Evolutionary conservation across 106 monocot genomes (phyloP).

Genomic region (Allium sativum): DNA sequence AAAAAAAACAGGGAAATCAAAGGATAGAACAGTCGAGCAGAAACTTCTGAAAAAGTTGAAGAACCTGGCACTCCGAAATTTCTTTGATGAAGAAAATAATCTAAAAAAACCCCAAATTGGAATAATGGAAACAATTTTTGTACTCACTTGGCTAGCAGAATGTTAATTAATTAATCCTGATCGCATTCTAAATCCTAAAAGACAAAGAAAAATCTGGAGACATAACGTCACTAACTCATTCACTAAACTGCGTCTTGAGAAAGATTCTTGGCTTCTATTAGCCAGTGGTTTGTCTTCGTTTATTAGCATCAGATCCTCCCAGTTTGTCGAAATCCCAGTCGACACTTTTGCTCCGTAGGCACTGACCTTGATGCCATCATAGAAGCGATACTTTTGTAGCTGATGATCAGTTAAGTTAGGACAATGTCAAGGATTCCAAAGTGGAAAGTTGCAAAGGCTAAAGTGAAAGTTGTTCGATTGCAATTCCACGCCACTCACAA

Average conservation of each 20-base stretch:
- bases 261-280: background rate
- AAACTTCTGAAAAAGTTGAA: no score
- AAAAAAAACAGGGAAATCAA: no score
- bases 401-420: constrained; percentile 23
- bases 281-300: background rate
- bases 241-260: constrained; percentile 2
- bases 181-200: no score
- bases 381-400: constrained; percentile 5
- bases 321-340: background rate
- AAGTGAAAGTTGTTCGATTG: constrained; percentile 89
- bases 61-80: no score
- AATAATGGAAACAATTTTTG: no score
- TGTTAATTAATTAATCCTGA: no score
- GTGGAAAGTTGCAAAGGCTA: constrained; percentile 89
- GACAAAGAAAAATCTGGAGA: no score
- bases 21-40: no score
- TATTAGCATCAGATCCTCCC: background rate
- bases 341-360: background rate
- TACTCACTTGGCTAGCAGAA: no score
- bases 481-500: constrained; percentile 90
- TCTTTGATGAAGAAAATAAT: no score
- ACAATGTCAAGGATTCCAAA: constrained; percentile 91
- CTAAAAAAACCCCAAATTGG: no score
- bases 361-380: background rate
- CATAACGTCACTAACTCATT: no score